Evolutionary conservation across 1,284 basidiomycete genomes (phyloP).

Genomic region (Tremellales sp.): DNA sequence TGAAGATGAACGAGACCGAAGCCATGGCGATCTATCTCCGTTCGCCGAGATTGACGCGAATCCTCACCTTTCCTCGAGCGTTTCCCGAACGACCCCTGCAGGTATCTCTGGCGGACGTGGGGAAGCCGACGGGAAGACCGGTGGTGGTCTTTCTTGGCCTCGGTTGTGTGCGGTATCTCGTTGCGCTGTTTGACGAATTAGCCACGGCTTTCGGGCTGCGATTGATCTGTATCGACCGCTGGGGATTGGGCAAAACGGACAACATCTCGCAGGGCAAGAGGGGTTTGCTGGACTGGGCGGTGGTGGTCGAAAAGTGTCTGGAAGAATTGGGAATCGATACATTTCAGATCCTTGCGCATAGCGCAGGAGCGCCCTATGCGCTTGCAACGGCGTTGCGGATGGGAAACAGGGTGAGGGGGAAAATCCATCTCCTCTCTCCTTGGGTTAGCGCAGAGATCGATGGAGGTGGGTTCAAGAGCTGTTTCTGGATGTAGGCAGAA

Average conservation of each 20-base stretch:
- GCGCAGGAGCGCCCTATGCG: constrained; percentile 94
- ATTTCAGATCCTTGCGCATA: constrained; percentile 90
- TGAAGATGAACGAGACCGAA: constrained; percentile 19
- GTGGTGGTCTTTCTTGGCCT: constrained; percentile 88
- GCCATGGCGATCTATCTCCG: constrained; percentile 61
- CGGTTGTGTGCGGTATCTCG: constrained; percentile 88
- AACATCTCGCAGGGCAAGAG: constrained; percentile 63
- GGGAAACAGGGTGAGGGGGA: constrained; percentile 71
- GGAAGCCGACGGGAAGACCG: constrained; percentile 73
- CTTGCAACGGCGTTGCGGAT: constrained; percentile 75
- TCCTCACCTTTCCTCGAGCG: constrained; percentile 70
- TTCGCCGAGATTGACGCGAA: constrained; percentile 75
- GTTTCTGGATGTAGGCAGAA: constrained; percentile 1
- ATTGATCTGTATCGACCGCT: constrained; percentile 91
- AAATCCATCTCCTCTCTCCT: constrained; percentile 86
- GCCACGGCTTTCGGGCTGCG: constrained; percentile 79
- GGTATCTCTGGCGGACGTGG: constrained; percentile 91
- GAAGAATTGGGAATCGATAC: constrained; percentile 71
- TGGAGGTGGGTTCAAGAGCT: constrained; percentile 59
- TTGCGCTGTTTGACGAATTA: constrained; percentile 94
- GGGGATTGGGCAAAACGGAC: constrained; percentile 84
- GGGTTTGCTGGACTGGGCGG: constrained; percentile 86
- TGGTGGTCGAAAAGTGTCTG: constrained; percentile 82
- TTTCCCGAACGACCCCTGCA: constrained; percentile 62
- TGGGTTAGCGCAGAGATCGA: constrained; percentile 86